Base-by-base conservation (phyloP, 2,329 filamentous ascomycete species). In the Malbranchea zuffiana region DNA sequence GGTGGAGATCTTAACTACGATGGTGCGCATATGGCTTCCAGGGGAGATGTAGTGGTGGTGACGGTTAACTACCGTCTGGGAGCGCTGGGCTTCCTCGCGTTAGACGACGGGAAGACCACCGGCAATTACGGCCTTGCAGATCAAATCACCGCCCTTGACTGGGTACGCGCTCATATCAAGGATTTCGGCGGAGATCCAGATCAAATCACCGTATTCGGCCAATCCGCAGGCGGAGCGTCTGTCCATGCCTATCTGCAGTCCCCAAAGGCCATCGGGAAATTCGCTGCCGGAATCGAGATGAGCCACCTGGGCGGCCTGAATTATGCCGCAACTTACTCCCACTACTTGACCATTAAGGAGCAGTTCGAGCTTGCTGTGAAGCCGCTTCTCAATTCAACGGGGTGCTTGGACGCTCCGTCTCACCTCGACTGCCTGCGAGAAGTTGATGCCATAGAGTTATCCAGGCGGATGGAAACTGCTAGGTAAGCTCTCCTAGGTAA, bases 301-400 rank as follows among this genome's bases (percentile, higher is more conserved):
- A 26, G 19, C 19, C 17, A 35, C 17, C 21, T 35, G 7, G 32
- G 32, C 4, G 31, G 31, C 11, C 11, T 20, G 18, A 20, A 71
- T 15, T 74, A 74, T 39, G 71, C 68, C 10, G 68, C 66, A 0
- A 66, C 68, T 0, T 76, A 74, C 50, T 70, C 67, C 8, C 61
- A 63, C 16, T 76, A 75, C 53, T 67, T 68, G 47, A 73, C 71
- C 3, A 65, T 75, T 41, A 53, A 62, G 5, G 55, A 74, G 38
- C 67, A 67, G n/a, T 65, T 68, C 44, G 47, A 57, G 2, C 55
- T 62, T 0, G 65, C 61, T 2, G 71, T 66, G 0, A 59, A 62
- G 13, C 57, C 63, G 2, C 66, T 76, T 32, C 65, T 76, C 40
- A 44, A 53, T 4, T 62, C 59, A 3, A 62, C 66, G 2, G 67